Conservation (phyloP, 768 basidiomycete genomes). For the Lentinula raphanica region DNA sequence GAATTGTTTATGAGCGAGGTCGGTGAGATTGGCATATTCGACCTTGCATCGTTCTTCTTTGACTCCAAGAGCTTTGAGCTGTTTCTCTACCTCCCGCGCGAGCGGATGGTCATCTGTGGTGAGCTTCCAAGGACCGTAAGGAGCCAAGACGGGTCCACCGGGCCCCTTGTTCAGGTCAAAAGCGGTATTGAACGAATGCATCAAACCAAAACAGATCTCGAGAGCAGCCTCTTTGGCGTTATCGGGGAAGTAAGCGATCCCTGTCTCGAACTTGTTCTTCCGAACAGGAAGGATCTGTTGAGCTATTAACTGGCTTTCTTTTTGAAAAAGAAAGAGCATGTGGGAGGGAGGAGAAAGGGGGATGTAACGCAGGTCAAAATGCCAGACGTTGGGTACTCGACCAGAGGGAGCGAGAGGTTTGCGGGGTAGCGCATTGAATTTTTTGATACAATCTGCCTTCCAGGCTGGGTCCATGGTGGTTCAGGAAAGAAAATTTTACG, state of each 20-base stretch:
- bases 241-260: constrained; percentile 27
- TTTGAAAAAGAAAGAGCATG: constrained; percentile 24
- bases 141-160: not conserved
- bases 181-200: constrained; percentile 21
- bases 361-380: constrained; percentile 32
- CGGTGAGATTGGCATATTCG: constrained; percentile 5
- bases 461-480: not conserved
- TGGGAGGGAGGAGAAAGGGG: constrained; percentile 28
- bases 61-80: constrained; percentile 25
- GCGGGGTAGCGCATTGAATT: constrained; percentile 22
- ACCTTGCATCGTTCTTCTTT: constrained; percentile 20
- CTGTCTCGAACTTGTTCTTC: constrained; percentile 5
- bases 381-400: constrained; percentile 24
- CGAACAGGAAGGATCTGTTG: constrained; percentile 20
- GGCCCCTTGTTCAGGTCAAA: constrained; percentile 1
- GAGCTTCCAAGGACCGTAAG: constrained; percentile 21
- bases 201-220: constrained; percentile 23
- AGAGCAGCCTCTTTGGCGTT: constrained; percentile 23
- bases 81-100: constrained; percentile 19
- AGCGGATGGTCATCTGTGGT: constrained; percentile 21
- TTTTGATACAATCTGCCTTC: constrained; percentile 3
- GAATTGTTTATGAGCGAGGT: not conserved
- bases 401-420: constrained; percentile 15
- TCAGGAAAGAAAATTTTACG: not conserved
- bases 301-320: constrained; percentile 20